A percentile compares a stretch with the other conserved stretches of the same genome.
These are phyloP conservation scores for Boletus holoroseus DNA, from an alignment of 1,284 basidiomycete species.

Conservation along the genomic window DNA sequence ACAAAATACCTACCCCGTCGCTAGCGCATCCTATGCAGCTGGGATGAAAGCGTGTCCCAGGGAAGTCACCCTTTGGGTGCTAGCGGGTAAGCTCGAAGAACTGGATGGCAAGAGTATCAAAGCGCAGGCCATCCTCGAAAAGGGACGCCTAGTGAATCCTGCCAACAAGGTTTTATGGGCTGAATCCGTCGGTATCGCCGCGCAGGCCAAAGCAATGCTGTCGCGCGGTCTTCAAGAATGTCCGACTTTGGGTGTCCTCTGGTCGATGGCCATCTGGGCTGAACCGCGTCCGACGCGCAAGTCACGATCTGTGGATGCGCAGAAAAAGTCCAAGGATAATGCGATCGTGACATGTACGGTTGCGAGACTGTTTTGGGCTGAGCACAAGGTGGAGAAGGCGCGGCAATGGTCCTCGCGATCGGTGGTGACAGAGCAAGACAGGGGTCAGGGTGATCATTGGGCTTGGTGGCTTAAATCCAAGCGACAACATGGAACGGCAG, in stretches of 20 bases:
- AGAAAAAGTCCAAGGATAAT: slow-evolving; percentile 86
- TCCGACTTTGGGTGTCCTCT: slow-evolving; percentile 81
- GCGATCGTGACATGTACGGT: slow-evolving; percentile 85
- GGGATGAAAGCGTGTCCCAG: slow-evolving; percentile 83
- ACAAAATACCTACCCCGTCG: slow-evolving; percentile 54
- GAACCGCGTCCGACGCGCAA: slow-evolving; percentile 88
- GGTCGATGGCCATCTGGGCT: slow-evolving; percentile 88
- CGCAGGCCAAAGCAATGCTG: slow-evolving; percentile 82
- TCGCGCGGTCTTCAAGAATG: slow-evolving; percentile 90
- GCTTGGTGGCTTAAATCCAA: slow-evolving; percentile 97
- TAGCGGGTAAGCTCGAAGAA: slow-evolving; percentile 85
- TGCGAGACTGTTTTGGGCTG: slow-evolving; percentile 90
- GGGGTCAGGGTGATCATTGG: slow-evolving; percentile 86
- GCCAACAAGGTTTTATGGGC: slow-evolving; percentile 85
- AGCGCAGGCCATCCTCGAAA: slow-evolving; percentile 88
- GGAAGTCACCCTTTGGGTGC: slow-evolving; percentile 81
- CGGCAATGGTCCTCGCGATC: slow-evolving; percentile 89
- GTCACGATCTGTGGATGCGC: slow-evolving; percentile 82
- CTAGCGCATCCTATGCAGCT: slow-evolving; percentile 73
- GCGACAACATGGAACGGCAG: slow-evolving; percentile 77
- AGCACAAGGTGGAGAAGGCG: slow-evolving; percentile 91
- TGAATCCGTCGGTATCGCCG: slow-evolving; percentile 75
- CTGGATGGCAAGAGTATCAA: slow-evolving; percentile 85
- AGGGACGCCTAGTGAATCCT: slow-evolving; percentile 81
- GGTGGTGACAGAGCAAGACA: slow-evolving; percentile 57